Conservation (phyloP, 1,139 yeast species). For the Diutina ranongensis region DNA sequence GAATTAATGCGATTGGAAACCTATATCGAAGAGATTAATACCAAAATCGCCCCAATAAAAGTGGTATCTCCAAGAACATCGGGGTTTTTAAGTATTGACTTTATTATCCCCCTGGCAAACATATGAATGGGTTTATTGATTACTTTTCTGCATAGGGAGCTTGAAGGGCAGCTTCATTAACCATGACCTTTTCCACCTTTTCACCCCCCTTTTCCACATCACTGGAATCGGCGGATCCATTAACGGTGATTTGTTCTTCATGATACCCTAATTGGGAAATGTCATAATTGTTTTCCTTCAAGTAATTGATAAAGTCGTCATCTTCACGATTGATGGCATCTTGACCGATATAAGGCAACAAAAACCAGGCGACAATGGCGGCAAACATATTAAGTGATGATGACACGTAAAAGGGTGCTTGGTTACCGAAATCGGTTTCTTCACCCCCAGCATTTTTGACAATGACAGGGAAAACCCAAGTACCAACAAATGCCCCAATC, state of each 20-base stretch:
- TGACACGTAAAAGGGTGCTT: conserved; percentile 73
- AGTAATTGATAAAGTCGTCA: conserved; percentile 51
- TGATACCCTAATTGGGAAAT: conserved; percentile 30
- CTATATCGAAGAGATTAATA: background rate
- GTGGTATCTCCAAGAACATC: background rate
- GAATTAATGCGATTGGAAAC: background rate
- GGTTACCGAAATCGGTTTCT: conserved; percentile 35
- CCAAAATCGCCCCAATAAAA: background rate
- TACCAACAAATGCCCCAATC: conserved; percentile 86
- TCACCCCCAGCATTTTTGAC: conserved; percentile 30
- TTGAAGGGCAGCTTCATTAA: background rate
- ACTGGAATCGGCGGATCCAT: background rate
- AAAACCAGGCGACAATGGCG: conserved; percentile 56
- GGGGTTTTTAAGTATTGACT: background rate
- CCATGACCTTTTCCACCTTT: background rate
- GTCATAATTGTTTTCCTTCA: conserved; percentile 49
- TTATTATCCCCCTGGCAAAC: background rate
- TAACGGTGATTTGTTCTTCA: background rate
- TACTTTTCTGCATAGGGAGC: background rate
- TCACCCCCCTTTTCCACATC: background rate
- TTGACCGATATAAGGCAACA: conserved; percentile 74
- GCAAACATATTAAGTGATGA: conserved; percentile 67
- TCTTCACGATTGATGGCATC: conserved; percentile 76
- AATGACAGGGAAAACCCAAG: conserved; percentile 74
- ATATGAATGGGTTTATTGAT: background rate